phyloP scores from a whole-genome alignment of 495 filamentous ascomycete genomes.

The Chlorociboria aeruginascens region DNA sequence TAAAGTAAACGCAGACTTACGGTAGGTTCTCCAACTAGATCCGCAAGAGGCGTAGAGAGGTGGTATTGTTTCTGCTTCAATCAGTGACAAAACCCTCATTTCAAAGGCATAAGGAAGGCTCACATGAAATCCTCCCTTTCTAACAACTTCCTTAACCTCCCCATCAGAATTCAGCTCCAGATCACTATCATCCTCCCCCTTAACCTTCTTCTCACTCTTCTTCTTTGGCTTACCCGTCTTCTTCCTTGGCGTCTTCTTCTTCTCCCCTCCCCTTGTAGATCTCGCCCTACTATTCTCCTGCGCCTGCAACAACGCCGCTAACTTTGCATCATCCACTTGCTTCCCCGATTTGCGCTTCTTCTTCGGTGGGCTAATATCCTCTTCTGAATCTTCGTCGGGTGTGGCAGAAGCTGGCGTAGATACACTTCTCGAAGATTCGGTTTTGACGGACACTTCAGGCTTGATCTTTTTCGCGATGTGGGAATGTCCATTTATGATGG shows the following conservation, averaged over 20 bases:
- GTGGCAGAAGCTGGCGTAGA: slow-evolving; percentile 4
- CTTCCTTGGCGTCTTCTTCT: slow-evolving; percentile 42
- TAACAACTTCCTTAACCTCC: slow-evolving; percentile 43
- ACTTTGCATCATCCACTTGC: slow-evolving; percentile 55
- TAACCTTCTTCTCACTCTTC: slow-evolving; percentile 51
- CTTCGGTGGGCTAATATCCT: slow-evolving; percentile 33
- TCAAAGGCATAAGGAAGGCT: neutral
- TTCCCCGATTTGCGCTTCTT: slow-evolving; percentile 49
- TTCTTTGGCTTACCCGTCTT: slow-evolving; percentile 43
- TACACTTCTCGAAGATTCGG: slow-evolving; percentile 15
- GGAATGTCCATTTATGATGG: slow-evolving; percentile 20
- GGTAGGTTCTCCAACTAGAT: slow-evolving; percentile 39
- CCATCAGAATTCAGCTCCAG: slow-evolving; percentile 48
- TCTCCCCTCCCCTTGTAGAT: slow-evolving; percentile 50
- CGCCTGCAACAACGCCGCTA: slow-evolving; percentile 81
- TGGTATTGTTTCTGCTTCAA: slow-evolving; percentile 50
- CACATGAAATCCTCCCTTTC: slow-evolving; percentile 27
- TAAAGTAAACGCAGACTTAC: slow-evolving; percentile 21
- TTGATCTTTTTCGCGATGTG: neutral
- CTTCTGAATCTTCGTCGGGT: slow-evolving; percentile 20
- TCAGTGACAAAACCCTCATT: neutral
- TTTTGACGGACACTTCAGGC: slow-evolving; percentile 16
- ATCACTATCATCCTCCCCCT: slow-evolving; percentile 70
- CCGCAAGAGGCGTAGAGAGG: slow-evolving; percentile 53
- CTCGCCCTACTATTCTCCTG: slow-evolving; percentile 70